These are phyloP conservation scores for Geranium incanum DNA, from an alignment of 441 rosid genomes.

Conservation along the genomic window DNA sequence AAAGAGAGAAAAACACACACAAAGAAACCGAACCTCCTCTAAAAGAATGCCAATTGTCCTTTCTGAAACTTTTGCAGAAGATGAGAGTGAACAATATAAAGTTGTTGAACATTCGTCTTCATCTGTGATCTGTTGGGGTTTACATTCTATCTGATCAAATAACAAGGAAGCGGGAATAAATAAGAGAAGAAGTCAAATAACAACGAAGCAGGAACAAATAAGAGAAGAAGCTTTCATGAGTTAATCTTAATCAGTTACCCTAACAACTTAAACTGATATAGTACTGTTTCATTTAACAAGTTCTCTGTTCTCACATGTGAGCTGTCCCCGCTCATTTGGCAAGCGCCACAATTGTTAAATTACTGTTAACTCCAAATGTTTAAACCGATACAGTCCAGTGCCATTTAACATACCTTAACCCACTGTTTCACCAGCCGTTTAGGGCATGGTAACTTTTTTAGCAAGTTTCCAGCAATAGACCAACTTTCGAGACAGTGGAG, in stretches of 20 bases:
- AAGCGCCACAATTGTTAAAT: background rate
- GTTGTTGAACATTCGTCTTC: constrained; percentile 36
- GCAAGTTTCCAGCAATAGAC: constrained; percentile 51
- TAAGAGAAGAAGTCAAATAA: constrained; percentile 24
- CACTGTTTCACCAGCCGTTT: constrained; percentile 72
- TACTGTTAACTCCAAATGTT: background rate
- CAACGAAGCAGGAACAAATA: constrained; percentile 18
- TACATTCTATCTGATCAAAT: constrained; percentile 53
- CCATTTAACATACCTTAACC: constrained; percentile 60
- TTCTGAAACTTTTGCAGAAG: constrained; percentile 38
- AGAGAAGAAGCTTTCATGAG: constrained; percentile 18
- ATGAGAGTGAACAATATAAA: constrained; percentile 45
- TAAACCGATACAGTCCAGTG: background rate
- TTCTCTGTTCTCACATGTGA: background rate
- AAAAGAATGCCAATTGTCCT: constrained; percentile 47
- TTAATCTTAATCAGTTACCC: constrained; percentile 15
- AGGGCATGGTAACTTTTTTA: constrained; percentile 51
- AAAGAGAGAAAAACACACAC: background rate
- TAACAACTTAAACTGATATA: constrained; percentile 3
- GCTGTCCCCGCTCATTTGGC: constrained; percentile 1
- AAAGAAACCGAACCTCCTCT: constrained; percentile 63
- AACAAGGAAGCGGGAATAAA: constrained; percentile 22
- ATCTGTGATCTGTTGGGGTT: constrained; percentile 33
- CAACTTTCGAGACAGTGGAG: constrained; percentile 54
- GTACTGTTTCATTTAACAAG: background rate